Evolutionary conservation across 2,329 filamentous ascomycete species (phyloP), one percentile per base, ranked within the genome.

Genomic region (Aspergillus fructus): DNA sequence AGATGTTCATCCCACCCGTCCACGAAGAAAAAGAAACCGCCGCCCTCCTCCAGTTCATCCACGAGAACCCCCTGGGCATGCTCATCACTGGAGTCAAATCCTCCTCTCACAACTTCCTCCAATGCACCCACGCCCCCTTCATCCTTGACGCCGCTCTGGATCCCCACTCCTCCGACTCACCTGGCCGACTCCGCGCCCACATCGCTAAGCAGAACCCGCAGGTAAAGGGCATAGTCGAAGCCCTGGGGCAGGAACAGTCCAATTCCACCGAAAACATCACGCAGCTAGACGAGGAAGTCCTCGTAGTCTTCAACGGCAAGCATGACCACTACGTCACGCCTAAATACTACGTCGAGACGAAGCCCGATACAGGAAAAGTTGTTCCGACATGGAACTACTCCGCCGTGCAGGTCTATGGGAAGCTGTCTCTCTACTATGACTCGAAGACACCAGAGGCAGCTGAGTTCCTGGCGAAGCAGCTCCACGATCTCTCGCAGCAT

Each of bases 321-420:
- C 68, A 77, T 1, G 81, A 89, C 39, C 84, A 87, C 71, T 89
- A 89, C 63, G 81, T 89, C 5, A 88, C 87, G 0, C 85, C 87
- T 1, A 86, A 87, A 59, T 89, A 89, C 71, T 89, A 89, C 74
- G 78, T 74, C 11, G 79, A 85, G 62, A 89, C 87, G 1, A 89
- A 89, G 67, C 86, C 85, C 0, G 68, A 65, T 0, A 85, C 81
- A 0, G 86, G 81, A 11, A 89, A 89, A 63, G 86, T 89, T 0
- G 87, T 88, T 5, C 86, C 86, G 0, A 90, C 87, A 0, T 89
- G 87, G 87, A 86, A 90, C 69, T 90, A 89, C 64, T 77, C 84
- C 0, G 85, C 86, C 0, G 86, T 81, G 0, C 85, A 89, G 70
- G 84, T 78, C 0, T 89, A 89, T 62, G 87, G 87, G 1, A 78